These are phyloP conservation scores for Leccinum truebloodii DNA, from an alignment of 768 basidiomycete species.

Conservation along the genomic window DNA sequence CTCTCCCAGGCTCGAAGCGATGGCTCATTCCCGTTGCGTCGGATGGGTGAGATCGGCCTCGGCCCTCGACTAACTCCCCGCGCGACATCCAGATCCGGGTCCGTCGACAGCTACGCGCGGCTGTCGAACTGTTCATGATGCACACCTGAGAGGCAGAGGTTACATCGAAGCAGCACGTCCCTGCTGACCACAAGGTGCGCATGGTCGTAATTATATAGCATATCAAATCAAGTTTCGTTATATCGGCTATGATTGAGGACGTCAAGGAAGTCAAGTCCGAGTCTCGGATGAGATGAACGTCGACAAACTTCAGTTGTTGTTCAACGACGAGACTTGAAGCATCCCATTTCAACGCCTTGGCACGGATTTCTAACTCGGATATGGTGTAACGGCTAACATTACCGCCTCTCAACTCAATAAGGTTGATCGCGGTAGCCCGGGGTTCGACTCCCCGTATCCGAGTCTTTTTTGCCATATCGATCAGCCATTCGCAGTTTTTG, in stretches of 20 bases:
- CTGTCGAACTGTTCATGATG: constrained; percentile 72
- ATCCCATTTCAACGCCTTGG: no score
- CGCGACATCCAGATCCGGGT: constrained; percentile 58
- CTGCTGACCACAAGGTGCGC: constrained; percentile 63
- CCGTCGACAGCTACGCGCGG: constrained; percentile 61
- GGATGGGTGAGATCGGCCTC: constrained; percentile 86
- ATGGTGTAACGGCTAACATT: constrained; percentile 72
- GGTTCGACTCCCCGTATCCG: constrained; percentile 38
- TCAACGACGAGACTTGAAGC: no score
- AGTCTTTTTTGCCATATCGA: constrained; percentile 5
- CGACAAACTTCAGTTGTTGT: no score
- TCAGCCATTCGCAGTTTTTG: no score
- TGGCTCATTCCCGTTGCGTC: constrained; percentile 79
- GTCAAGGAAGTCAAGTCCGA: no score
- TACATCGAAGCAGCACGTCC: constrained; percentile 47
- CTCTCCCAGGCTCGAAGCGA: constrained; percentile 60
- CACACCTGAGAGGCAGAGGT: constrained; percentile 68
- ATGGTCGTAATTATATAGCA: background rate
- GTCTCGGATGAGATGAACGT: no score
- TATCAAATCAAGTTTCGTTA: no score
- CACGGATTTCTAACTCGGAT: constrained; percentile 32
- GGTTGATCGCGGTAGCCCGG: constrained; percentile 40
- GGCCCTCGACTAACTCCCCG: constrained; percentile 82
- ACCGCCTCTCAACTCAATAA: constrained; percentile 46
- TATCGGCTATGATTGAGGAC: no score